These are phyloP conservation scores for Cladosporium cucumerinum DNA, from an alignment of 2,329 filamentous ascomycete species.

Conservation along the genomic window DNA sequence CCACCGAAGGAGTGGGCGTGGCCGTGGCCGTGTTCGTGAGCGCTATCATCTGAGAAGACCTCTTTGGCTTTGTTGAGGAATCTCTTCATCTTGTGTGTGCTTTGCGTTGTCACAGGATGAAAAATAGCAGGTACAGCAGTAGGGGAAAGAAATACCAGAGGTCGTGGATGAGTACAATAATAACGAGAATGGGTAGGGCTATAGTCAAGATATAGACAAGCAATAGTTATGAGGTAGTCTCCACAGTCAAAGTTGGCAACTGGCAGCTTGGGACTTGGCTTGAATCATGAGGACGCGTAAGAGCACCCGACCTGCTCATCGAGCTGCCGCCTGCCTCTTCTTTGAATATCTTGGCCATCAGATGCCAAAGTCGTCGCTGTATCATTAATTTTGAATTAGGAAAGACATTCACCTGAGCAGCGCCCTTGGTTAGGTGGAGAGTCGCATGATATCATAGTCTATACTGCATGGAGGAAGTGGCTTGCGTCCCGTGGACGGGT, in stretches of 20 bases:
- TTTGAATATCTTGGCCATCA: background rate
- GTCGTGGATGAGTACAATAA: background rate
- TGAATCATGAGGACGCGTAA: conserved; percentile 2
- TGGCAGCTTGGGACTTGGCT: conserved; percentile 5
- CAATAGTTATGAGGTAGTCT: conserved; percentile 5
- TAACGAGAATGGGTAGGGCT: background rate
- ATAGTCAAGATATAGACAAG: conserved; percentile 9
- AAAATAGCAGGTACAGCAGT: background rate
- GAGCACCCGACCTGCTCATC: background rate
- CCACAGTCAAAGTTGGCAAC: conserved; percentile 4
- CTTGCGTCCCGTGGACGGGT: background rate
- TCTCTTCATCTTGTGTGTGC: conserved; percentile 33
- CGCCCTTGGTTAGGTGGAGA: background rate
- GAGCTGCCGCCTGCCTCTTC: background rate
- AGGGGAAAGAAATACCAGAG: background rate
- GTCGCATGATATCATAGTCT: background rate
- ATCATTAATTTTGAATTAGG: background rate
- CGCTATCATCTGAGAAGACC: conserved; percentile 27
- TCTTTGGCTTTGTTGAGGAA: conserved; percentile 39
- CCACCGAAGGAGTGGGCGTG: conserved; percentile 15
- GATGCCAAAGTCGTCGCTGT: background rate
- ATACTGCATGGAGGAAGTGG: background rate
- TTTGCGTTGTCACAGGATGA: background rate
- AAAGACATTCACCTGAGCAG: background rate
- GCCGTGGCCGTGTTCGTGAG: too few relatives aligned